Evolutionary conservation across 2,329 filamentous ascomycete genomes (phyloP).

Genomic region (Rhexocercosporidium sp.): DNA sequence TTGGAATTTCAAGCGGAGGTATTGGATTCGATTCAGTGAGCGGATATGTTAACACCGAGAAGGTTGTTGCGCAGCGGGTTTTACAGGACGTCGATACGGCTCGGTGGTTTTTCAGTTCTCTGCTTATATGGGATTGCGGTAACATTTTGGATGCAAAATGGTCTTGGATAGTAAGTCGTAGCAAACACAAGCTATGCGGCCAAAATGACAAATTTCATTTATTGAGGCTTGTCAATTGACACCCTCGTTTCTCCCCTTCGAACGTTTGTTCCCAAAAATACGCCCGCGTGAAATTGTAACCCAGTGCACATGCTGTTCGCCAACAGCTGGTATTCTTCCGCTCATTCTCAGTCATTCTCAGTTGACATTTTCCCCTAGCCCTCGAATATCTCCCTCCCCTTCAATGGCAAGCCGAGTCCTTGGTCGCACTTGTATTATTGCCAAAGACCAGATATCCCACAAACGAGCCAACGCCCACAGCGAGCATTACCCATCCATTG

Average conservation of each 20-base stretch:
- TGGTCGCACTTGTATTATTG: slow-evolving; percentile 70
- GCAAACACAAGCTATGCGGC: slow-evolving; percentile 14
- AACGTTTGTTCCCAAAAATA: not conserved
- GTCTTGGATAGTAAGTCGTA: slow-evolving; percentile 9
- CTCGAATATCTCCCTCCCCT: not conserved
- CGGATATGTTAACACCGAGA: not conserved
- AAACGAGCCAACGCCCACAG: slow-evolving; percentile 87
- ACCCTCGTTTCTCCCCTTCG: slow-evolving; percentile 2
- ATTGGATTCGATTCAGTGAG: not conserved
- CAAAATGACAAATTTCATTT: slow-evolving; percentile 12
- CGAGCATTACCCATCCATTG: slow-evolving; percentile 96
- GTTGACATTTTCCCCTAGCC: not conserved
- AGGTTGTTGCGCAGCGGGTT: not conserved
- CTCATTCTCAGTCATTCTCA: not conserved
- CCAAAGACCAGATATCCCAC: slow-evolving; percentile 87
- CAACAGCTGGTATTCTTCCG: not conserved
- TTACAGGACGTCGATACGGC: not conserved
- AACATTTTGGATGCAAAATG: not conserved
- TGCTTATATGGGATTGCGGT: slow-evolving; percentile 2
- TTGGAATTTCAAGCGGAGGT: not conserved
- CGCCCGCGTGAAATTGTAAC: slow-evolving; percentile 5
- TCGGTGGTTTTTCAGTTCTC: not conserved
- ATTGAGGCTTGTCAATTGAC: not conserved
- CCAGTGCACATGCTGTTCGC: not conserved
- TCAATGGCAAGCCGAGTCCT: slow-evolving; percentile 90